Conservation (phyloP, 23 red algal species). For the Gracilaria domingensis region DNA sequence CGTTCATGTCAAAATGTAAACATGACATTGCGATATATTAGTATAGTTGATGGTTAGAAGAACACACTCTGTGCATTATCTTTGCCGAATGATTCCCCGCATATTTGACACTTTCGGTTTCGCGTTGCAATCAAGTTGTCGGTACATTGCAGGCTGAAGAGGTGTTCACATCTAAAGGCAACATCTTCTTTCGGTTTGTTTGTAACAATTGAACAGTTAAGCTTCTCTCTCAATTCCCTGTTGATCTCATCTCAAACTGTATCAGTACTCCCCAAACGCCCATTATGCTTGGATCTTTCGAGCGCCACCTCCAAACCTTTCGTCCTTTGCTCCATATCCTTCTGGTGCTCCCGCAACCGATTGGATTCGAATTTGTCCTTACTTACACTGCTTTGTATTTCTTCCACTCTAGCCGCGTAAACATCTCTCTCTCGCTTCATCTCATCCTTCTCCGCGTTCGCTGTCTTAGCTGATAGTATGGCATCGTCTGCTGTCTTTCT, state of each 20-base stretch:
- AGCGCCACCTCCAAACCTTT: conserved; percentile 52
- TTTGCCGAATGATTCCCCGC: conserved; percentile 83
- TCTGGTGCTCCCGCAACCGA: conserved; percentile 39
- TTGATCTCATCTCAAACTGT: conserved; percentile 81
- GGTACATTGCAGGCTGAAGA: conserved; percentile 96
- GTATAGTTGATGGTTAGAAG: conserved; percentile 67
- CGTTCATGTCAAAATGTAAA: not conserved
- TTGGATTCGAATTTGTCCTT: conserved; percentile 70
- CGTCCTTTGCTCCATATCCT: conserved; percentile 29
- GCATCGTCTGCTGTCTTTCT: conserved; percentile 65
- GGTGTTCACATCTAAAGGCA: conserved; percentile 88
- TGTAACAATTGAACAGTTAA: conserved; percentile 87
- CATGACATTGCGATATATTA: not conserved
- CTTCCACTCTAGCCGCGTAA: conserved; percentile 56
- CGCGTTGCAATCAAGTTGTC: conserved; percentile 89
- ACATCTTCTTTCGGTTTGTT: conserved; percentile 88
- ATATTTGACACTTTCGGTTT: conserved; percentile 97
- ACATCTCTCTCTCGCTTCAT: conserved; percentile 71
- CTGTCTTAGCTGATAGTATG: conserved; percentile 24
- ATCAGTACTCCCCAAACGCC: conserved; percentile 37
- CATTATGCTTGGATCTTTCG: conserved; percentile 43
- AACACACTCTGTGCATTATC: conserved; percentile 88
- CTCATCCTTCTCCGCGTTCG: conserved; percentile 69
- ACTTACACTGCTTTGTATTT: not conserved
- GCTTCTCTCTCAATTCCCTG: conserved; percentile 75